These are phyloP conservation scores for Linnemannia elongata DNA, from an alignment of 192 early-diverging fungal species.

Conservation along the genomic window DNA sequence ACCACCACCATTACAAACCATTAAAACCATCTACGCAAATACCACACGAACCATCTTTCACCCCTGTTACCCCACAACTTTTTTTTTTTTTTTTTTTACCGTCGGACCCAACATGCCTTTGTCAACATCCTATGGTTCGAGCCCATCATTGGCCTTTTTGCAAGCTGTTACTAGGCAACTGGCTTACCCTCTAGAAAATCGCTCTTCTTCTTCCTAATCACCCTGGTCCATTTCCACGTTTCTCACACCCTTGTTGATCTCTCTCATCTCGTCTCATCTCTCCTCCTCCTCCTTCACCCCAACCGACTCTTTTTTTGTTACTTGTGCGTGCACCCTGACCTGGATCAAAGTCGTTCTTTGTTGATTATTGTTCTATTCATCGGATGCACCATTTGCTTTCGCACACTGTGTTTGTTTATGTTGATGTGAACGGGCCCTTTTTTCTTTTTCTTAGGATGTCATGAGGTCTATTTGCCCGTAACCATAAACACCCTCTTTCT, in stretches of 20 bases:
- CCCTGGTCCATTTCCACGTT: neutral
- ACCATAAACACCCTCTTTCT: neutral
- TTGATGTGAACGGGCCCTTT: neutral
- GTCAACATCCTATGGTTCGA: neutral
- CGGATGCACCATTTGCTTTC: no score
- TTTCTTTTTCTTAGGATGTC: neutral
- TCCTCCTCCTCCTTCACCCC: neutral
- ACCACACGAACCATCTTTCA: neutral
- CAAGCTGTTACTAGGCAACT: neutral
- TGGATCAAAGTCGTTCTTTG: no score
- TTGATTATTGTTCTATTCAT: no score
- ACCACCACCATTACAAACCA: neutral
- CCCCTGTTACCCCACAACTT: constrained; percentile 5
- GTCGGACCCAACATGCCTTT: neutral
- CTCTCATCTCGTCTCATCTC: neutral
- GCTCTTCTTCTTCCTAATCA: constrained; percentile 1
- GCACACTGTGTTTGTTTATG: neutral
- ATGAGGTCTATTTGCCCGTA: neutral
- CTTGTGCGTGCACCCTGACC: neutral
- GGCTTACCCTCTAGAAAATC: neutral
- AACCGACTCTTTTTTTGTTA: neutral
- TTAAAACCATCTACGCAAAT: neutral
- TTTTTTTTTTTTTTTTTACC: neutral
- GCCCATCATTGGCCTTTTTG: no score
- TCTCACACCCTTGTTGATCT: neutral